These are phyloP conservation scores for Epichloe scottii DNA, from an alignment of 2,329 filamentous ascomycete species.

Conservation along the genomic window DNA sequence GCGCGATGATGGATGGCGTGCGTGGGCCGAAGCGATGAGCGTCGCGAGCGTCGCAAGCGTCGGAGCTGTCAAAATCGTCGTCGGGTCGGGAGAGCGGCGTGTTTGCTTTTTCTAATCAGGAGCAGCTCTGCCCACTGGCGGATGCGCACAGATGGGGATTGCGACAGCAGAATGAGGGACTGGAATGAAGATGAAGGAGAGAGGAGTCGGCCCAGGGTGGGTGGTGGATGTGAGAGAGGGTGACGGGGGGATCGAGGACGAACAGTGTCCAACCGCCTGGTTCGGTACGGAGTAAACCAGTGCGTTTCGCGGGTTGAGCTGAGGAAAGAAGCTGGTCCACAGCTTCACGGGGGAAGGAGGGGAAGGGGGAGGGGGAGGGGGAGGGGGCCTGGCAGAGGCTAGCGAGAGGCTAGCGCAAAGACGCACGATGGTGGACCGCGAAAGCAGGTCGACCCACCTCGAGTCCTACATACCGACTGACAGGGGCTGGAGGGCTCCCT, in stretches of 20 bases:
- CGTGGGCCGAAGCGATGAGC: neutral
- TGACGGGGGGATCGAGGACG: neutral
- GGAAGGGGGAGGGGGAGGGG: no score
- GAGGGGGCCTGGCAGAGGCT: neutral
- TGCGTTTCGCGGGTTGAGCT: no score
- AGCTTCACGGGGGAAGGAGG: neutral
- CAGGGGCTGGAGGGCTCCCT: neutral
- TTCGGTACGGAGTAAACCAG: no score
- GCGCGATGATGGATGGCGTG: neutral
- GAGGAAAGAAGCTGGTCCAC: no score
- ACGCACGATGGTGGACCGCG: neutral
- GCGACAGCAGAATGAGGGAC: constrained; percentile 20
- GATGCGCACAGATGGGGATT: constrained; percentile 11
- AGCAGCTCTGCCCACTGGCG: constrained; percentile 5
- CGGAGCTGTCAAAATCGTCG: constrained; percentile 1
- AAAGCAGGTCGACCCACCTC: neutral
- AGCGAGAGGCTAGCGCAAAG: neutral
- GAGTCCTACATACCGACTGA: neutral
- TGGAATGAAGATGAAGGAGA: constrained; percentile 16
- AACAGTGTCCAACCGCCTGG: no score
- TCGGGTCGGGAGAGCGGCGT: constrained; percentile 5
- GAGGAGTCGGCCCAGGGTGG: constrained; percentile 13
- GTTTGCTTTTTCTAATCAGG: neutral
- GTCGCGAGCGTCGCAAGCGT: no score
- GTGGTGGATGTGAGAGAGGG: neutral